A percentile compares a stretch with the other conserved stretches of the same genome.
These are phyloP conservation scores for Coemansia sp. DNA, from an alignment of 192 early-diverging fungal genomes.

Conservation along the genomic window DNA sequence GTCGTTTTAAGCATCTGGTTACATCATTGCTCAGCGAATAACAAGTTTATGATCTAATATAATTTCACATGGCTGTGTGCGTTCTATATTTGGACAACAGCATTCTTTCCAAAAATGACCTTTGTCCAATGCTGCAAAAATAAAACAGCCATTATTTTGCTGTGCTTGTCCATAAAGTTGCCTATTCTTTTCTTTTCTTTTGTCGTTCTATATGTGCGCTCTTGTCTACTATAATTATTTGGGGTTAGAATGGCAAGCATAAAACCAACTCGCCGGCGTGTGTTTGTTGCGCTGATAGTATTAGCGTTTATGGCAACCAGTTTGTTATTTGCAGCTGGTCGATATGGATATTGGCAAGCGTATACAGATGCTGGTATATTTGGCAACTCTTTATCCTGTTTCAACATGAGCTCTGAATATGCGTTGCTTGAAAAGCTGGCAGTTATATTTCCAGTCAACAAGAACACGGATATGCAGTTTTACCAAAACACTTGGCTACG, in stretches of 20 bases:
- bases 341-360: not conserved
- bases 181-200: not conserved
- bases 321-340: not conserved
- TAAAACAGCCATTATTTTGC: not conserved
- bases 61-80: not conserved
- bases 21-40: no score
- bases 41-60: no score
- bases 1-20: no score
- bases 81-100: not conserved
- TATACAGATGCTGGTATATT: not conserved
- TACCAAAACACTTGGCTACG: slow-evolving; percentile 48
- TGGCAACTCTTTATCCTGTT: not conserved
- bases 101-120: not conserved
- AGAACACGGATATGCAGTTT: slow-evolving; percentile 52
- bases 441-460: slow-evolving; percentile 43
- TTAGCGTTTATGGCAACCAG: not conserved
- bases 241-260: not conserved
- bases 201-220: not conserved
- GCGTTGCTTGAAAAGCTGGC: slow-evolving; percentile 23
- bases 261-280: not conserved
- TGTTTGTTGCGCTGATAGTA: not conserved
- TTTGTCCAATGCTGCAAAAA: not conserved
- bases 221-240: no score
- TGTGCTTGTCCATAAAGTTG: not conserved
- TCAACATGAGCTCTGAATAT: not conserved